Percentiles rank a stretch among this genome's conserved stretches.
Evolutionary conservation across 768 basidiomycete species (phyloP).

Genomic region (Termitomyces sp.): DNA sequence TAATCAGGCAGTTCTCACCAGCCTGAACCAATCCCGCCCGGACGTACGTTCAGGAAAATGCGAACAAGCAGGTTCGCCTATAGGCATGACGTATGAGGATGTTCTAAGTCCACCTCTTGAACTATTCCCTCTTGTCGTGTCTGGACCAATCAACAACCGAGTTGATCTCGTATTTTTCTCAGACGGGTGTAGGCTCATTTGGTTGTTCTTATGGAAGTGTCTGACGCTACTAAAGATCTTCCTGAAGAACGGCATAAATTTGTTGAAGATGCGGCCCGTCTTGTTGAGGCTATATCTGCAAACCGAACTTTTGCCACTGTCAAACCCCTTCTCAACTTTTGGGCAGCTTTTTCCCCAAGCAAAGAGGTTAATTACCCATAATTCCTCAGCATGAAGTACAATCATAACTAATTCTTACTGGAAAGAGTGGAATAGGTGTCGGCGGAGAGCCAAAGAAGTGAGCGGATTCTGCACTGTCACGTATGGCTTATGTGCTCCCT

Average conservation of each 20-base stretch:
- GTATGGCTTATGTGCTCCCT: too few relatives aligned
- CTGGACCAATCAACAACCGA: slow-evolving; percentile 60
- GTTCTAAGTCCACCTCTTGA: slow-evolving; percentile 40
- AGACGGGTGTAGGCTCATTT: slow-evolving; percentile 59
- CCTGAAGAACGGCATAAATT: slow-evolving; percentile 55
- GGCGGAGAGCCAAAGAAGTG: slow-evolving; percentile 68
- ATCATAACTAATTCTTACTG: neutral
- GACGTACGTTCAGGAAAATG: neutral
- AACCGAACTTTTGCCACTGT: slow-evolving; percentile 79
- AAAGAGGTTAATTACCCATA: slow-evolving; percentile 44
- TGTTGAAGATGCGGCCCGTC: slow-evolving; percentile 54
- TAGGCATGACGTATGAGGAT: neutral
- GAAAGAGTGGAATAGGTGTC: slow-evolving; percentile 65
- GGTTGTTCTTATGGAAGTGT: neutral
- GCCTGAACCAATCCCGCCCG: neutral
- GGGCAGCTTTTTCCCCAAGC: slow-evolving; percentile 75
- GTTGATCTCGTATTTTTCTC: slow-evolving; percentile 74
- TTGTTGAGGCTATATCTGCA: slow-evolving; percentile 62
- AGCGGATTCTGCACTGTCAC: slow-evolving; percentile 15
- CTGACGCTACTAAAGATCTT: slow-evolving; percentile 37
- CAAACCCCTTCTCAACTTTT: slow-evolving; percentile 72
- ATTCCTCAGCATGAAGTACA: neutral
- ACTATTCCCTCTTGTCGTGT: slow-evolving; percentile 49
- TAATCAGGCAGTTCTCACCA: neutral
- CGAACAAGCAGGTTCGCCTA: neutral